These are phyloP conservation scores for Calonectria montana DNA, from an alignment of 2,329 filamentous ascomycete genomes.

Conservation along the genomic window DNA sequence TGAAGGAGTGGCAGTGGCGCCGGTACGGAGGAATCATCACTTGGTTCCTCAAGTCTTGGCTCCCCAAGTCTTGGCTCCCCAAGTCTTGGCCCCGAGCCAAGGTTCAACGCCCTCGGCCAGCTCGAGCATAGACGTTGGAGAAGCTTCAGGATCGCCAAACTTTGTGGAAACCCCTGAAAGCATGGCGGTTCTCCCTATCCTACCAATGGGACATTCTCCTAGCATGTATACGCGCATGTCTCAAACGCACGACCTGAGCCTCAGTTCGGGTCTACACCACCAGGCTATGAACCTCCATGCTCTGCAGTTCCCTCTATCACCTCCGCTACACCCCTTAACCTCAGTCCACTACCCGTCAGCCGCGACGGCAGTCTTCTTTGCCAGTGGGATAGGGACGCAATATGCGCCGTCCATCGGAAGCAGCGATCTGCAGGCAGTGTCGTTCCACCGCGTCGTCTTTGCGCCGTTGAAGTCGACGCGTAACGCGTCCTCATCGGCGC, in stretches of 20 bases:
- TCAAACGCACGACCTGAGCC: not conserved
- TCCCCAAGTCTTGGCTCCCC: not conserved
- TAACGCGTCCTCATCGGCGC: slow-evolving; percentile 3
- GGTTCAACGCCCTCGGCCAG: not conserved
- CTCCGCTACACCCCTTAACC: not conserved
- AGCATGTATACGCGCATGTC: not conserved
- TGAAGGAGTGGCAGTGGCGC: not conserved
- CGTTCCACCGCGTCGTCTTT: slow-evolving; percentile 21
- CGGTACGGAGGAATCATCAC: not conserved
- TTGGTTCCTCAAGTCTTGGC: not conserved
- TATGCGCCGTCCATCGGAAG: slow-evolving; percentile 23
- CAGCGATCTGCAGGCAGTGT: slow-evolving; percentile 19
- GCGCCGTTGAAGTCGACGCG: slow-evolving; percentile 24
- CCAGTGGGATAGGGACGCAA: not conserved
- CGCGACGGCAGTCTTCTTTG: slow-evolving; percentile 5
- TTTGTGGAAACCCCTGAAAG: not conserved
- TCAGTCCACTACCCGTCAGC: slow-evolving; percentile 3
- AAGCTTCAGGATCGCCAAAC: slow-evolving; percentile 3
- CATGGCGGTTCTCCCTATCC: not conserved
- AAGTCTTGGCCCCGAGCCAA: not conserved
- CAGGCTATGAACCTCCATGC: not conserved
- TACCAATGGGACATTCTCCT: not conserved
- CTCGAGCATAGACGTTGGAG: not conserved
- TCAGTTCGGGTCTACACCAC: not conserved
- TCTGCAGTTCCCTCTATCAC: slow-evolving; percentile 1